These are phyloP conservation scores for Adenanthera pavonina DNA, from an alignment of 306 rosid genomes.

Conservation along the genomic window DNA sequence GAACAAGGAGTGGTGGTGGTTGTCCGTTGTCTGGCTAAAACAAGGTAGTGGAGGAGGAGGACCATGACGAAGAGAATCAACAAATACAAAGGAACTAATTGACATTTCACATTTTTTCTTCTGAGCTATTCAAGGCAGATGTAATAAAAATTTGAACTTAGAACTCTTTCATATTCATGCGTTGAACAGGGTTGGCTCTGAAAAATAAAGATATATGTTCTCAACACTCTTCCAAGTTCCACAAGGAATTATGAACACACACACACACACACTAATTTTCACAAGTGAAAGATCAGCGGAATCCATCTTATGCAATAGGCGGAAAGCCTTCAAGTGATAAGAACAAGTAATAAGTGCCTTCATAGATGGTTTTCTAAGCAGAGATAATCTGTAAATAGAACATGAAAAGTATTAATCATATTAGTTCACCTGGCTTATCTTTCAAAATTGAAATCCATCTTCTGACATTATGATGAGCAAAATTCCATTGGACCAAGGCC, in stretches of 20 bases:
- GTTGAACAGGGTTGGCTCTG: conserved; percentile 5
- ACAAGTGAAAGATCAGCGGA: background rate
- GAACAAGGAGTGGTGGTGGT: background rate
- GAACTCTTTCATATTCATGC: background rate
- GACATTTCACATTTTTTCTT: background rate
- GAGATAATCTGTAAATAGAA: background rate
- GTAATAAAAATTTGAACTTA: background rate
- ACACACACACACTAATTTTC: background rate
- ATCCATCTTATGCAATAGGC: background rate
- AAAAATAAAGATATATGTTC: background rate
- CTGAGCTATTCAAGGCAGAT: background rate
- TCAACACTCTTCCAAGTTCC: background rate
- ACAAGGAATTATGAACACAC: background rate
- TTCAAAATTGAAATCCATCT: background rate
- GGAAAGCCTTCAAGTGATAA: background rate
- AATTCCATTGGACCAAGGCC: background rate
- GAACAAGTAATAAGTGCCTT: background rate
- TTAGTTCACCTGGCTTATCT: background rate
- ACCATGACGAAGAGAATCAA: background rate
- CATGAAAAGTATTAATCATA: background rate
- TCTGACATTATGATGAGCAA: background rate
- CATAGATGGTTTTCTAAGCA: background rate
- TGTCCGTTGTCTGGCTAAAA: background rate
- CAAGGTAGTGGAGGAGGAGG: background rate
- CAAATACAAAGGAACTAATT: background rate